These are phyloP conservation scores for Naganishia albida DNA, from an alignment of 1,284 basidiomycete genomes.

Conservation along the genomic window DNA sequence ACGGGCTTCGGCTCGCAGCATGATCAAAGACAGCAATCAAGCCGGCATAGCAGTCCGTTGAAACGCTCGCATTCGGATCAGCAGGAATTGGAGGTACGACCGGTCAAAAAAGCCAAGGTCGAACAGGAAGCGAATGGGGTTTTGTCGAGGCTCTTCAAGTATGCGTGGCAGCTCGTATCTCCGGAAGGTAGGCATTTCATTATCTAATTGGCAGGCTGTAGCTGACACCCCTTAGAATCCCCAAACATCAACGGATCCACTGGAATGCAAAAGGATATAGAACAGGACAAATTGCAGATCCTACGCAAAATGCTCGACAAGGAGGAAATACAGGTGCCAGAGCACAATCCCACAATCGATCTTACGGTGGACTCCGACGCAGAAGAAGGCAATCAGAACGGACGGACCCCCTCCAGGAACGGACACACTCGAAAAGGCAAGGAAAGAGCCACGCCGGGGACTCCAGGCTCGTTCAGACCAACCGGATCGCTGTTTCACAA, in stretches of 20 bases:
- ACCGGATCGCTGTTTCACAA: constrained; percentile 15
- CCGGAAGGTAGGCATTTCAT: constrained; percentile 3
- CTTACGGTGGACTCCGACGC: constrained; percentile 15
- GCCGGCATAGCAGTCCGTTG: constrained; percentile 4
- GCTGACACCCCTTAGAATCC: background rate
- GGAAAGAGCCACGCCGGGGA: constrained; percentile 10
- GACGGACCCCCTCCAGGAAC: background rate
- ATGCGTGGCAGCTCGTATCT: constrained; percentile 22
- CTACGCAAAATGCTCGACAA: constrained; percentile 24
- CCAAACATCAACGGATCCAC: background rate
- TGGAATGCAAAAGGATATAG: background rate
- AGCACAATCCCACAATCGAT: constrained; percentile 17
- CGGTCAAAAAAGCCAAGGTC: constrained; percentile 15
- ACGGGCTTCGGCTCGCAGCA: constrained; percentile 23
- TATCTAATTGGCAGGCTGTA: background rate
- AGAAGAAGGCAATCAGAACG: background rate
- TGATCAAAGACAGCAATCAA: background rate
- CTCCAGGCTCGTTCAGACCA: constrained; percentile 7
- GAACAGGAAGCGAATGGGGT: constrained; percentile 7
- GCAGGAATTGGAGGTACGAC: background rate
- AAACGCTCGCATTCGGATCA: constrained; percentile 8
- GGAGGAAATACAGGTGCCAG: constrained; percentile 14
- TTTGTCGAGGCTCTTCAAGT: constrained; percentile 16
- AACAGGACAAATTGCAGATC: constrained; percentile 20
- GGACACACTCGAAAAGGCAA: constrained; percentile 11